Base-by-base conservation (phyloP, 345 rosid species). In the Eucalyptus melliodora region DNA sequence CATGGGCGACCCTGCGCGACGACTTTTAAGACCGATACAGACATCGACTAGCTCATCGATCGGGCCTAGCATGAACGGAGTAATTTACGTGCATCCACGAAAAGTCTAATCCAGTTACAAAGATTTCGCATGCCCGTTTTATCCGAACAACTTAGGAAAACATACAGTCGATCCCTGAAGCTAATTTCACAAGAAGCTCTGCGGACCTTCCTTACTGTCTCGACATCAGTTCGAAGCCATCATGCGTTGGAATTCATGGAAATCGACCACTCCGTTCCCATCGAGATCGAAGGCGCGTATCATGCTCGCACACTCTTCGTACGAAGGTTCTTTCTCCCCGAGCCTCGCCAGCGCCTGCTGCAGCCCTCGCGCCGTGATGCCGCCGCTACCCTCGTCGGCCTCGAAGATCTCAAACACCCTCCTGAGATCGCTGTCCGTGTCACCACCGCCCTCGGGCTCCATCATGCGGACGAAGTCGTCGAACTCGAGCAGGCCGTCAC, bases 181-280 rank as follows among this genome's bases (percentile, higher is more conserved):
- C 37, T n/a, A 65, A n/a, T 40, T 77, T 77, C 30, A 77, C 47
- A 77, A 37, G 83, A 1, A 21, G 24, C 83, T 37, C 83, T 2
- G 1, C 47, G 8, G 47, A 23, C 62, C 62, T 56, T 24, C 30
- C 30, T 56, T 10, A 24, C 4, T 24, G 62, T 56, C 62, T 21
- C 47, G 14, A 40, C 83, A 77, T 77, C 83, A 77, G 83, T 11
- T 77, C 30, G 83, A 87, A 72, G 90, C 44, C 94, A 93, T 93
- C 94, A 93, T 93, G 30, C 72, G 89, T 42, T 89, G 91, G 82
- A 93, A 93, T 69, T 93, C 94, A 19, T 93, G 88, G 67, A 92
- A 90, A 89, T 93, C 93, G 11, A 92, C 87, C 59, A 92, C 92
- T 53, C 93, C 94, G 51, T 93, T 90, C 45, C 93, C 93, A 86